A percentile compares a stretch with the other conserved stretches of the same genome.
These are phyloP conservation scores for Aspergillus carlsbadensis DNA, from an alignment of 495 filamentous ascomycete species.

Conservation along the genomic window DNA sequence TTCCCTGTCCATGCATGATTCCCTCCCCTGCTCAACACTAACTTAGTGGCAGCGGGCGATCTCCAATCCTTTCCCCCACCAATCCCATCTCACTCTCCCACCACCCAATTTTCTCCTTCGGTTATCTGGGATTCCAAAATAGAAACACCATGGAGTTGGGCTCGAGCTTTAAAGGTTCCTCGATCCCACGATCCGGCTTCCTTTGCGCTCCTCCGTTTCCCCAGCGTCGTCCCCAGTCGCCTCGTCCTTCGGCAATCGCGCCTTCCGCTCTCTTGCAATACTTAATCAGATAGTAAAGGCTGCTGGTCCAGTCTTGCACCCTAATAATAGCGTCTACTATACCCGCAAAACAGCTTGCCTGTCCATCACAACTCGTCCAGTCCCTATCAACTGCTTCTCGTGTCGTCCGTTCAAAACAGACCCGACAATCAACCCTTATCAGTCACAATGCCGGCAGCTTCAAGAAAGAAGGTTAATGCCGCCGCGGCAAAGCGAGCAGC, in stretches of 20 bases:
- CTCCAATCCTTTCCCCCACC: conserved; percentile 15
- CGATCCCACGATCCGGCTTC: conserved; percentile 27
- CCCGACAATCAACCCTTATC: background rate
- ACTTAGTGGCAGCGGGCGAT: conserved; percentile 16
- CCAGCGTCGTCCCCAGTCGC: conserved; percentile 19
- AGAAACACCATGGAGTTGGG: conserved; percentile 24
- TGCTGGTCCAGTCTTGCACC: conserved; percentile 31
- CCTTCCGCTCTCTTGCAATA: conserved; percentile 26
- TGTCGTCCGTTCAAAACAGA: background rate
- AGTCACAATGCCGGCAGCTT: conserved; percentile 23
- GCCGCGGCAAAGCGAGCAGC: conserved; percentile 15
- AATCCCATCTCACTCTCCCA: conserved; percentile 14
- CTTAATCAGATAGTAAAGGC: conserved; percentile 26
- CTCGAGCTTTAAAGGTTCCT: conserved; percentile 26
- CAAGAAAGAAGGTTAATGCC: conserved; percentile 22
- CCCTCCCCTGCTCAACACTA: conserved; percentile 12
- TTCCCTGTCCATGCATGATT: conserved; percentile 16
- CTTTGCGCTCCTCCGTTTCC: conserved; percentile 13
- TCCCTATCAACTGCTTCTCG: conserved; percentile 4
- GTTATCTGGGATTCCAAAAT: conserved; percentile 22
- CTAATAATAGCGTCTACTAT: conserved; percentile 16
- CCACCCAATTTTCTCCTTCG: conserved; percentile 22
- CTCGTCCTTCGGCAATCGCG: conserved; percentile 22
- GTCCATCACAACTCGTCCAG: conserved; percentile 10
- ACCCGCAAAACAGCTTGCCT: conserved; percentile 12